Conservation (phyloP, 495 filamentous ascomycete genomes). For the Hypoxylon crocopeplum region DNA sequence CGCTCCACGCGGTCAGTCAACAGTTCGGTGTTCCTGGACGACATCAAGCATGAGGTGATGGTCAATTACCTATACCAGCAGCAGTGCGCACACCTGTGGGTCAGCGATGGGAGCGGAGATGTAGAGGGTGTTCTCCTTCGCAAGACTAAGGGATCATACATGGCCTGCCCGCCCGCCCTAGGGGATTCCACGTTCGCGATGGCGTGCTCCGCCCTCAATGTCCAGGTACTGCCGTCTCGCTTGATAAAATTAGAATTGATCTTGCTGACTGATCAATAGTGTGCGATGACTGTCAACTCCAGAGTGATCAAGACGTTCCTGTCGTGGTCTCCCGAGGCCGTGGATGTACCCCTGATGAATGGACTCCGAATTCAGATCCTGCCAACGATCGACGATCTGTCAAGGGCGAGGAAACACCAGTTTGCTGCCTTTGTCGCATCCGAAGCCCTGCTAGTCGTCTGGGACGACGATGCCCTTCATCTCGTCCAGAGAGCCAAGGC, state of each 20-base stretch:
- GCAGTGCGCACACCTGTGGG: conserved; percentile 74
- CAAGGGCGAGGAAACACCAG: conserved; percentile 72
- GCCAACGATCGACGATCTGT: conserved; percentile 70
- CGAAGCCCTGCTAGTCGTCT: conserved; percentile 71
- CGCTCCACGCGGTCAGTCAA: conserved; percentile 52
- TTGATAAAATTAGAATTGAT: not conserved
- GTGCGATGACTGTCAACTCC: conserved; percentile 81
- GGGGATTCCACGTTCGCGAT: conserved; percentile 62
- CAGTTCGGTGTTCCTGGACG: conserved; percentile 68
- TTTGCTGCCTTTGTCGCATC: conserved; percentile 78
- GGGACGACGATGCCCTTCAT: conserved; percentile 78
- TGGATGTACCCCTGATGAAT: conserved; percentile 77
- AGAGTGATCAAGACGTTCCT: conserved; percentile 77
- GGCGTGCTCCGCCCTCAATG: conserved; percentile 71
- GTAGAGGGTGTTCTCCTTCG: conserved; percentile 75
- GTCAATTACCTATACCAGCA: conserved; percentile 83
- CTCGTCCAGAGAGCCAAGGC: conserved; percentile 67
- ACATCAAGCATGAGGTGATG: conserved; percentile 86
- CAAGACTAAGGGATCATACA: conserved; percentile 69
- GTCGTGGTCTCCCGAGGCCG: conserved; percentile 70
- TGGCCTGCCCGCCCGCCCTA: conserved; percentile 70
- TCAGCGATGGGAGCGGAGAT: conserved; percentile 67
- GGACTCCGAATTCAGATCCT: conserved; percentile 77
- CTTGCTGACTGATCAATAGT: conserved; percentile 48
- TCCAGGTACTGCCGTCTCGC: conserved; percentile 57